Percentiles rank a stretch among this genome's conserved stretches.
Evolutionary conservation across 1,139 yeast species (phyloP).

Genomic region (Candida gigantensis): DNA sequence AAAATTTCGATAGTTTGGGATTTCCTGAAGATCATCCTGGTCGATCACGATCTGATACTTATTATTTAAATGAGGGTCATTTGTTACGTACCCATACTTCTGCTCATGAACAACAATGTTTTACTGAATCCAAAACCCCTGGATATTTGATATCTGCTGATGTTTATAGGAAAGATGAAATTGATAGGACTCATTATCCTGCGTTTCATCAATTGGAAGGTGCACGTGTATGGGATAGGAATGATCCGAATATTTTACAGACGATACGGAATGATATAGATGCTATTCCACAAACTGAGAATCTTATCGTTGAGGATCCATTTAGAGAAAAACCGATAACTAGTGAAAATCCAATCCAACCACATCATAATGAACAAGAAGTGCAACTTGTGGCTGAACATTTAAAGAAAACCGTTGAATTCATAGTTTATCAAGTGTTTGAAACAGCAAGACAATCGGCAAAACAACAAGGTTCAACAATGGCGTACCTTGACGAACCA

Average conservation of each 20-base stretch:
- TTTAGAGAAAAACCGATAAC: constrained; percentile 46
- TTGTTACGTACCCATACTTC: constrained; percentile 92
- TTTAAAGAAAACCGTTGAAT: constrained; percentile 81
- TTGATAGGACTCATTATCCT: constrained; percentile 94
- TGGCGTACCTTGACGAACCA: constrained; percentile 68
- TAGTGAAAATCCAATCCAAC: constrained; percentile 76
- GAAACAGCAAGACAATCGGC: constrained; percentile 73
- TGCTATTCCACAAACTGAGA: constrained; percentile 60
- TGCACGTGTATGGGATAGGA: constrained; percentile 78
- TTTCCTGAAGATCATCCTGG: constrained; percentile 95
- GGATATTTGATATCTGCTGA: constrained; percentile 95
- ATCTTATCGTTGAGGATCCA: constrained; percentile 79
- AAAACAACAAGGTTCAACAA: constrained; percentile 61
- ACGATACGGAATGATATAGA: constrained; percentile 57
- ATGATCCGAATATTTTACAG: constrained; percentile 39
- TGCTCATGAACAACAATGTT: constrained; percentile 92
- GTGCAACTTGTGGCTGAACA: constrained; percentile 71
- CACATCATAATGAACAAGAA: constrained; percentile 68
- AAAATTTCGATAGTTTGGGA: constrained; percentile 89
- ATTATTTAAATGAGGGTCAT: constrained; percentile 72
- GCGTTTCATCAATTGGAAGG: constrained; percentile 99
- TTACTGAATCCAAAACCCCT: constrained; percentile 63
- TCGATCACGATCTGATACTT: constrained; percentile 88
- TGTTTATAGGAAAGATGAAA: constrained; percentile 92
- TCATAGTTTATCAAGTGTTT: constrained; percentile 80